Evolutionary conservation across 164 flowering plant genomes (phyloP).

Genomic region (Piper longum): DNA sequence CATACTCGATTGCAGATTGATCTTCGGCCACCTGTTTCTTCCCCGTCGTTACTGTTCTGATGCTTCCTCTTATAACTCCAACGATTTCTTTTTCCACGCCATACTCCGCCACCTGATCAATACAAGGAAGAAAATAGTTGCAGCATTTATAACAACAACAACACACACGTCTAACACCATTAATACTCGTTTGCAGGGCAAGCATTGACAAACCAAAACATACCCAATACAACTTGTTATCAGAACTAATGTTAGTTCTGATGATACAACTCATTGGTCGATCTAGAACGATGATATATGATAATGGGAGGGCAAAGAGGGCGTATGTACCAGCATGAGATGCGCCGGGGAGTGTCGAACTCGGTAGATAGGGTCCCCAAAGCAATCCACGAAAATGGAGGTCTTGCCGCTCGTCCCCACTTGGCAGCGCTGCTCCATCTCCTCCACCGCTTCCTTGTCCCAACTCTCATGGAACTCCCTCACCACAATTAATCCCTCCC

Average conservation of each 20-base stretch:
- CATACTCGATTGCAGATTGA: conserved; percentile 15
- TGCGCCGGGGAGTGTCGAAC: conserved; percentile 35
- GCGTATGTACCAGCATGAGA: conserved; percentile 39
- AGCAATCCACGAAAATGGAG: conserved; percentile 33
- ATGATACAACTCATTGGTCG: no score
- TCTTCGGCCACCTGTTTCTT: conserved; percentile 7
- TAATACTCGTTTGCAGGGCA: no score
- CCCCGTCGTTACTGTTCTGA: conserved; percentile 45
- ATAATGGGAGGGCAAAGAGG: no score
- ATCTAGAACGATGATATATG: no score
- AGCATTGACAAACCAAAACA: not conserved
- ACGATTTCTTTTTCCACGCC: conserved; percentile 36
- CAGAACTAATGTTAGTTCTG: no score
- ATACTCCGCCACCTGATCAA: conserved; percentile 42
- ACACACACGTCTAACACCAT: no score
- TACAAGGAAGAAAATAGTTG: not conserved
- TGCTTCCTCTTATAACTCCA: conserved; percentile 49
- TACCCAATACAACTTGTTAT: no score
- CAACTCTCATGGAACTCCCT: conserved; percentile 44
- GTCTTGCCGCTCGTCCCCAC: conserved; percentile 34
- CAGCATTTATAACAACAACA: no score
- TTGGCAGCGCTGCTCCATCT: conserved; percentile 47
- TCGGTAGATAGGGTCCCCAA: conserved; percentile 62
- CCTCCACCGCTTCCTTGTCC: conserved; percentile 44
- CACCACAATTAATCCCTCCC: conserved; percentile 2